Evolutionary conservation across 345 rosid species (phyloP).

Genomic region (Gossypium mustelinum): DNA sequence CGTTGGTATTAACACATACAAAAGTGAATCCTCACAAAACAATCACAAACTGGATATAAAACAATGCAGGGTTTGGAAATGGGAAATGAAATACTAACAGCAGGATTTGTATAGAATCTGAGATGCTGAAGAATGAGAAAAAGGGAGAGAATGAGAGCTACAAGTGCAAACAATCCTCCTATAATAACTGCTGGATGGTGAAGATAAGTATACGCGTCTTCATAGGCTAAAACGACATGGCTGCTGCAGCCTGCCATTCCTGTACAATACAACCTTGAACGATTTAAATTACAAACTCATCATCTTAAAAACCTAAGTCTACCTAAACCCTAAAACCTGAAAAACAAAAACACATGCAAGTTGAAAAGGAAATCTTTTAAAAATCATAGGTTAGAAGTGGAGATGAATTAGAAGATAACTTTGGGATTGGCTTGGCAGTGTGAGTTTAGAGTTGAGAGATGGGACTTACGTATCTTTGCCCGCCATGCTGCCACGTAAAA

Average conservation of each 20-base stretch:
- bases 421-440: background rate
- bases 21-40: background rate
- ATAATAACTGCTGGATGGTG: conserved; percentile 49
- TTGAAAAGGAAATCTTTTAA: background rate
- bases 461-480: background rate
- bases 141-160: conserved; percentile 49
- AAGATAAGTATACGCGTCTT: conserved; percentile 37
- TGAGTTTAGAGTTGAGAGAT: background rate
- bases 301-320: background rate
- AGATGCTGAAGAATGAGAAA: conserved; percentile 64
- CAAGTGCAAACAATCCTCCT: conserved; percentile 66
- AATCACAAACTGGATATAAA: background rate
- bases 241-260: background rate
- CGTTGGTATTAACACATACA: background rate
- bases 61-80: background rate
- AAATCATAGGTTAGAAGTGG: background rate
- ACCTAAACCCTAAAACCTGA: background rate
- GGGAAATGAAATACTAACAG: conserved; percentile 32
- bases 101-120: conserved; percentile 71
- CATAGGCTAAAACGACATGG: conserved; percentile 2
- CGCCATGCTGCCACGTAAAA: conserved; percentile 6
- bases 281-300: background rate
- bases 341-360: background rate
- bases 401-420: background rate
- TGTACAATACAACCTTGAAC: background rate